phyloP scores from a whole-genome alignment of 2,329 filamentous ascomycete species.

The Trichoderma sp. region DNA sequence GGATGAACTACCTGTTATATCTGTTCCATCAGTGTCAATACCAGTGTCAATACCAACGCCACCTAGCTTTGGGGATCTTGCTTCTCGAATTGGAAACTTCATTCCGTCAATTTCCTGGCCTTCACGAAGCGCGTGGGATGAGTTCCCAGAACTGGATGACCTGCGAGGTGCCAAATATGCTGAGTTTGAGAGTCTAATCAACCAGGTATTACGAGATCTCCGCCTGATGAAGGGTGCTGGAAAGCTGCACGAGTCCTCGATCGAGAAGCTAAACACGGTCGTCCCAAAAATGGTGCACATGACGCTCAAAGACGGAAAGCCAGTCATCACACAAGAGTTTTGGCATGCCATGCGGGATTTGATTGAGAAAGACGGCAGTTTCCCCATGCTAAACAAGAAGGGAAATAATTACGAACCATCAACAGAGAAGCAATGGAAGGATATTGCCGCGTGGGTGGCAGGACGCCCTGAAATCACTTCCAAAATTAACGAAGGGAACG shows the following conservation, averaged over 20 bases:
- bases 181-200: slow-evolving; percentile 34
- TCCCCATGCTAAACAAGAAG: slow-evolving; percentile 52
- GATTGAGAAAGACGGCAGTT: slow-evolving; percentile 53
- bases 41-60: neutral
- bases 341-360: slow-evolving; percentile 65
- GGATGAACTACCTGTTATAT: neutral
- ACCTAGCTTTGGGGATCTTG: neutral
- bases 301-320: slow-evolving; percentile 55
- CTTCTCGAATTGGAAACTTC: slow-evolving; percentile 27
- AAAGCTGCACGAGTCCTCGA: slow-evolving; percentile 44
- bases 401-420: slow-evolving; percentile 45
- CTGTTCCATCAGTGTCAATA: slow-evolving; percentile 7
- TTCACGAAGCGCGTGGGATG: slow-evolving; percentile 32
- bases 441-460: slow-evolving; percentile 49
- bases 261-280: slow-evolving; percentile 51
- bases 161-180: slow-evolving; percentile 31
- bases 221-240: slow-evolving; percentile 37
- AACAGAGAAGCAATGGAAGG: slow-evolving; percentile 53
- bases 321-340: slow-evolving; percentile 62
- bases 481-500: slow-evolving; percentile 38
- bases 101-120: slow-evolving; percentile 39
- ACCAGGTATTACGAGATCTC: slow-evolving; percentile 33
- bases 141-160: slow-evolving; percentile 17
- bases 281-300: slow-evolving; percentile 64
- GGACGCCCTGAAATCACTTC: slow-evolving; percentile 40